A percentile compares a stretch with the other conserved stretches of the same genome.
Conservation (phyloP, 257 asterid genomes). For the Eustoma russellianum region DNA sequence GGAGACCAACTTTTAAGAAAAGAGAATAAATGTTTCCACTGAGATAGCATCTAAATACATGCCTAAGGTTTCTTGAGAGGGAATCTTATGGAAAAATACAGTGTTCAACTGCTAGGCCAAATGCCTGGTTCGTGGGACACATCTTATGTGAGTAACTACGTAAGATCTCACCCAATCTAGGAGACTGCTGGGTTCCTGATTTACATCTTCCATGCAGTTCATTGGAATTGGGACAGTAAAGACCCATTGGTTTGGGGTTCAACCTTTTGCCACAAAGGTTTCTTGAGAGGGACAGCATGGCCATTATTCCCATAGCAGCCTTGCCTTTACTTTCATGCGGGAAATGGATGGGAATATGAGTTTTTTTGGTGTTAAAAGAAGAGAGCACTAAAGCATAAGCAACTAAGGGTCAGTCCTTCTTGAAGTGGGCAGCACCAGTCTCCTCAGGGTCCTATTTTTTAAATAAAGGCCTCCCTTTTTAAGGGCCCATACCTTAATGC, state of each 20-base stretch:
- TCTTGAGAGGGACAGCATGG: slow-evolving; percentile 13
- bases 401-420: background rate
- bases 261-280: too few species aligned
- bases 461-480: background rate
- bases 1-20: slow-evolving; percentile 17
- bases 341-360: slow-evolving; percentile 11
- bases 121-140: too few species aligned
- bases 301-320: slow-evolving; percentile 11
- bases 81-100: too few species aligned
- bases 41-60: slow-evolving; percentile 5
- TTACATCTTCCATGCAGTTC: too few species aligned
- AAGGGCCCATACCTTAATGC: slow-evolving; percentile 16
- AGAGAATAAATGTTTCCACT: slow-evolving; percentile 14
- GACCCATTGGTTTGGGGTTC: too few species aligned
- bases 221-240: too few species aligned
- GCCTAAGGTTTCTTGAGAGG: slow-evolving; percentile 5
- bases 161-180: too few species aligned
- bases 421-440: slow-evolving; percentile 11
- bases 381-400: slow-evolving; percentile 1
- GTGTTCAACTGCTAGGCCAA: too few species aligned
- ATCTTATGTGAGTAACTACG: too few species aligned
- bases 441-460: too few species aligned
- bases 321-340: slow-evolving; percentile 1
- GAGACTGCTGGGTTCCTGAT: too few species aligned
- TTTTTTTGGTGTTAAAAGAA: slow-evolving; percentile 18